These are phyloP conservation scores for Podospora bellae-mahoneyi DNA, from an alignment of 495 filamentous ascomycete genomes.

Conservation along the genomic window DNA sequence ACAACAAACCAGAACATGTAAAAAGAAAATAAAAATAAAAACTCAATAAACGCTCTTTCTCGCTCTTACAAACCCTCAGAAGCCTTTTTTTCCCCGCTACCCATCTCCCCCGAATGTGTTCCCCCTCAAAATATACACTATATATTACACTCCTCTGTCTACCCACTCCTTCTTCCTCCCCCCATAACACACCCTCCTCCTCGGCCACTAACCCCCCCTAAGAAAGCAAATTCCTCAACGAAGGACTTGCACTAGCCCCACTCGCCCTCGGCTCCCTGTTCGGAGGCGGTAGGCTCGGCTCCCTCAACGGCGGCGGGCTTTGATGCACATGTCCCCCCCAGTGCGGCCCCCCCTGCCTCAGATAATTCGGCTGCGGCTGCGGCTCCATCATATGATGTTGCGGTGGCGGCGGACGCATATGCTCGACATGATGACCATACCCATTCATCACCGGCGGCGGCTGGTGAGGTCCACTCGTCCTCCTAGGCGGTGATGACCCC, in stretches of 20 bases:
- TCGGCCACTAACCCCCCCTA: conserved; percentile 28
- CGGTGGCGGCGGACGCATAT: conserved; percentile 30
- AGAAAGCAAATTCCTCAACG: conserved; percentile 69
- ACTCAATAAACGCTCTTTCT: not conserved
- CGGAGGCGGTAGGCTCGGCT: conserved; percentile 28
- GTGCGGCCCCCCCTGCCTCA: conserved; percentile 28
- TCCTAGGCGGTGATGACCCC: conserved; percentile 40
- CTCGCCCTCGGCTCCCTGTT: conserved; percentile 43
- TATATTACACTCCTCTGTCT: not conserved
- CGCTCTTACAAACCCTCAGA: not conserved
- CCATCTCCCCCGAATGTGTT: too few relatives aligned
- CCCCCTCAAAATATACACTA: not conserved
- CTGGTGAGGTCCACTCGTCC: conserved; percentile 23
- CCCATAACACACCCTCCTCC: not conserved
- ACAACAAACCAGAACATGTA: not conserved
- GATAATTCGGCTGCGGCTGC: conserved; percentile 35
- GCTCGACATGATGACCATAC: conserved; percentile 32
- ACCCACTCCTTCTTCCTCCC: not conserved
- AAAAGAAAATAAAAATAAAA: conserved; percentile 7
- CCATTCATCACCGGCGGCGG: conserved; percentile 29
- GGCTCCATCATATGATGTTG: conserved; percentile 37
- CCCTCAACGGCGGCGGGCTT: conserved; percentile 22
- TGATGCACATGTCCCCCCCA: conserved; percentile 5
- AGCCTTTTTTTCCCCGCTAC: too few relatives aligned
- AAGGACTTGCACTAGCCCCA: conserved; percentile 72